Evolutionary conservation across 2,329 filamentous ascomycete species (phyloP), one percentile per base, ranked within the genome.

Genomic region (Huntiella moniliformis): DNA sequence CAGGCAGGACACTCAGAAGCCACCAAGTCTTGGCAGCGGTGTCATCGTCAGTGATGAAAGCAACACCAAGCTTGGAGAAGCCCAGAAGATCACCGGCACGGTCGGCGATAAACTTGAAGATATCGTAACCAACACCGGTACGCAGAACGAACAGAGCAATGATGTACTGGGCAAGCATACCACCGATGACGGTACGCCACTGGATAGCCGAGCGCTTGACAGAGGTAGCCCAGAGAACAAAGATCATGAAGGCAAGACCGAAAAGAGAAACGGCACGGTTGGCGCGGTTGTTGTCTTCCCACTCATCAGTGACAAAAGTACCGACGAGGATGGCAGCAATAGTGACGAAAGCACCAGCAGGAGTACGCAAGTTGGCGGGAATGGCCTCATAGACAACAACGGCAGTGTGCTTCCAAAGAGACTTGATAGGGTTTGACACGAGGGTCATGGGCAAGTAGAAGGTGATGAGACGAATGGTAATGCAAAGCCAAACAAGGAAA

Each of bases 121-220:
- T 93, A 62, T 92, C 82, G 63, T 76, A 92, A 49, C 86, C 87
- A 35, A 75, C 82, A 35, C 70, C 62, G 3, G 85, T 91, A 41
- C 85, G 75, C 53, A 94, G 68, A 41, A 94, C 87, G 55, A 95
- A 94, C 10, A 94, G 68, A 3, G 84, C 86, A 52, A 94, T 72
- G 57, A 95, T 68, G 63, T 87, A 95, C 61, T 95, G 87, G 8
- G 79, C 68, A 37, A 93, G 67, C 79, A 93, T 91, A 50, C 87
- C 87, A 34, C 82, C 82, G 50, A 93, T 83, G 54, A 95, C 81
- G 1, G 82, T 82, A 56, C 82, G 79, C 79, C 79, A 86, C 52
- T 75, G 71, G 53, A 81, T 67, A 33, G 56, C 59, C 48, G 57
- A 74, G 53, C 81, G 73, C 59, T 86, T 70, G 48, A 66, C 71